Conservation (phyloP, 179 eudicot genomes). For the Dionaea muscipula region DNA sequence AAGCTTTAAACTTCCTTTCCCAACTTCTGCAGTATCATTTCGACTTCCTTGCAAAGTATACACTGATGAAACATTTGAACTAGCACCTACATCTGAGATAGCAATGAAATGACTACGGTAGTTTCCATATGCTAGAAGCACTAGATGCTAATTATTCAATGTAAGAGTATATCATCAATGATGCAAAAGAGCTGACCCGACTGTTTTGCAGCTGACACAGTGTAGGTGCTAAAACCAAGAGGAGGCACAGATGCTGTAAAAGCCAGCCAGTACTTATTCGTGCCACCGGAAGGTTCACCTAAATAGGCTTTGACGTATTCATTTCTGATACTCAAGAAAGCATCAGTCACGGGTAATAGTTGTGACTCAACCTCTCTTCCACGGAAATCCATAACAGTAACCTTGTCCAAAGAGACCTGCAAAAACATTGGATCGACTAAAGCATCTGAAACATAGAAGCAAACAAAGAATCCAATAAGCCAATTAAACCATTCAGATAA, state of each 20-base stretch:
- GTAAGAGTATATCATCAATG: background rate
- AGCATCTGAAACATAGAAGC: background rate
- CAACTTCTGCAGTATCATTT: constrained; percentile 45
- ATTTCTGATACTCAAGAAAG: constrained; percentile 35
- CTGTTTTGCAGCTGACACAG: constrained; percentile 34
- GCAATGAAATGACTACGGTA: constrained; percentile 5
- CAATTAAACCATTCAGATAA: background rate
- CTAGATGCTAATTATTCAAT: background rate
- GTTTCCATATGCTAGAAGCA: background rate
- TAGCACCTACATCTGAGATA: constrained; percentile 19
- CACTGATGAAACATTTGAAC: constrained; percentile 36
- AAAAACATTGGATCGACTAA: background rate
- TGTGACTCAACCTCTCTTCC: constrained; percentile 78
- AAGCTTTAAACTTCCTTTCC: constrained; percentile 76
- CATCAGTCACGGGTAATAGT: constrained; percentile 57
- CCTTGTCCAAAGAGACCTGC: constrained; percentile 49
- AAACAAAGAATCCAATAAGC: background rate
- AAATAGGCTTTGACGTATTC: constrained; percentile 54
- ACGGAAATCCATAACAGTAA: constrained; percentile 46
- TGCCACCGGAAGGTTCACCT: constrained; percentile 34
- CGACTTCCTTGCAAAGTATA: constrained; percentile 24
- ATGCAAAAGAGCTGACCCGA: constrained; percentile 35
- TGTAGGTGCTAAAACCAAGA: constrained; percentile 85
- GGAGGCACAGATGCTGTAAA: constrained; percentile 82
- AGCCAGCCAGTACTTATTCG: constrained; percentile 61